These are phyloP conservation scores for Rubia peregrina DNA, from an alignment of 305 asterid species.

Conservation along the genomic window DNA sequence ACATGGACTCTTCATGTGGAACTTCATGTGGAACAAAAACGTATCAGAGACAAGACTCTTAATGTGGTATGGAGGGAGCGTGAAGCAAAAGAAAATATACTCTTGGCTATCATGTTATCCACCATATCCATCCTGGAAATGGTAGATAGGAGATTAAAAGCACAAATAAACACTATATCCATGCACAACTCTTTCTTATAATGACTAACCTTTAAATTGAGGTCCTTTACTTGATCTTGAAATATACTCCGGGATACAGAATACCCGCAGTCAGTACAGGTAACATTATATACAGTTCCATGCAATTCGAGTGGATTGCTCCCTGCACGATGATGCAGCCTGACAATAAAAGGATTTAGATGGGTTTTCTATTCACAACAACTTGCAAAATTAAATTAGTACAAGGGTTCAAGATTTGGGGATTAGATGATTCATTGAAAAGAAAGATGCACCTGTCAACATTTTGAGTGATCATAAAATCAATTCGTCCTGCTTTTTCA, in stretches of 20 bases:
- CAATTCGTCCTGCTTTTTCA: conserved; percentile 70
- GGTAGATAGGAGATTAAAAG: background rate
- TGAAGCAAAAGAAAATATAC: background rate
- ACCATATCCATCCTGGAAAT: background rate
- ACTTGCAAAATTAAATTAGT: background rate
- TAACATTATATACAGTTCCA: conserved; percentile 86
- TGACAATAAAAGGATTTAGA: conserved; percentile 26
- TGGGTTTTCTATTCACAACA: background rate
- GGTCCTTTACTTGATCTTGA: conserved; percentile 88
- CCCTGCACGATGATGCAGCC: conserved; percentile 96
- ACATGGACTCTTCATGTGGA: background rate
- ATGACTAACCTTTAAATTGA: conserved; percentile 70
- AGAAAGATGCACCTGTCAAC: conserved; percentile 68
- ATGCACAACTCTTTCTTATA: background rate
- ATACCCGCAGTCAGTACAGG: conserved; percentile 78
- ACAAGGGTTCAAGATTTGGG: conserved; percentile 10
- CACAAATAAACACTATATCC: background rate
- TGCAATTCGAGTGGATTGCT: conserved; percentile 96
- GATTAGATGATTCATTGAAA: conserved; percentile 2
- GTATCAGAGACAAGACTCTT: background rate
- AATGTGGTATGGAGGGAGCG: background rate
- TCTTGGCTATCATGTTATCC: background rate
- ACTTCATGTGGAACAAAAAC: background rate
- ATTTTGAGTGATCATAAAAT: conserved; percentile 77
- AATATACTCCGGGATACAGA: conserved; percentile 68